Evolutionary conservation across 257 asterid genomes (phyloP).

Genomic region (Solanum clarkiae): DNA sequence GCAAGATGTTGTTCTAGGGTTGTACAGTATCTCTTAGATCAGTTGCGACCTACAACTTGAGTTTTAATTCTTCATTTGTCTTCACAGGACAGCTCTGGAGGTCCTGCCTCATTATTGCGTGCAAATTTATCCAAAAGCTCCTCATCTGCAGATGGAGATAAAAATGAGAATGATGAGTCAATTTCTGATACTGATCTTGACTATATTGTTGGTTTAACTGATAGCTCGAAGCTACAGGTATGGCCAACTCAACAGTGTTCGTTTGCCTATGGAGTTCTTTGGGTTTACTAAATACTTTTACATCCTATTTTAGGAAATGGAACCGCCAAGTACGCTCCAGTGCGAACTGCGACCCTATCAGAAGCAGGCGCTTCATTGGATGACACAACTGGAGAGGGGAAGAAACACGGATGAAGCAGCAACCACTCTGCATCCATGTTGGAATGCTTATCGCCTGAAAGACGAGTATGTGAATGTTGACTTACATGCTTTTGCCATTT

Average conservation of each 20-base stretch:
- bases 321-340: constrained; percentile 71
- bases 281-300: constrained; percentile 5
- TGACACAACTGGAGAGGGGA: constrained; percentile 78
- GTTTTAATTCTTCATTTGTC: constrained; percentile 8
- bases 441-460: constrained; percentile 81
- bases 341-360: constrained; percentile 93
- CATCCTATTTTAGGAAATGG: constrained; percentile 63
- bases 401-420: constrained; percentile 54
- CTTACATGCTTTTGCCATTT: neutral
- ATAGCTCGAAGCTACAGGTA: constrained; percentile 70
- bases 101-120: constrained; percentile 39
- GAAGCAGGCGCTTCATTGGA: constrained; percentile 97
- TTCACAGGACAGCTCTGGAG: constrained; percentile 44
- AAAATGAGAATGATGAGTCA: constrained; percentile 58
- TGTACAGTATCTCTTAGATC: neutral
- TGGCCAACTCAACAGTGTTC: neutral
- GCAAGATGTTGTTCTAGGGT: neutral
- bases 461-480: constrained; percentile 43
- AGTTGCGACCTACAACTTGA: neutral
- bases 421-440: constrained; percentile 82
- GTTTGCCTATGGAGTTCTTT: neutral
- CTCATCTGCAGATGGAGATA: constrained; percentile 29
- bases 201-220: constrained; percentile 75
- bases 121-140: constrained; percentile 28
- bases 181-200: constrained; percentile 88